A percentile compares a stretch with the other conserved stretches of the same genome.
Evolutionary conservation across 331 rosid species (phyloP).

Genomic region (Spiraea crenata): DNA sequence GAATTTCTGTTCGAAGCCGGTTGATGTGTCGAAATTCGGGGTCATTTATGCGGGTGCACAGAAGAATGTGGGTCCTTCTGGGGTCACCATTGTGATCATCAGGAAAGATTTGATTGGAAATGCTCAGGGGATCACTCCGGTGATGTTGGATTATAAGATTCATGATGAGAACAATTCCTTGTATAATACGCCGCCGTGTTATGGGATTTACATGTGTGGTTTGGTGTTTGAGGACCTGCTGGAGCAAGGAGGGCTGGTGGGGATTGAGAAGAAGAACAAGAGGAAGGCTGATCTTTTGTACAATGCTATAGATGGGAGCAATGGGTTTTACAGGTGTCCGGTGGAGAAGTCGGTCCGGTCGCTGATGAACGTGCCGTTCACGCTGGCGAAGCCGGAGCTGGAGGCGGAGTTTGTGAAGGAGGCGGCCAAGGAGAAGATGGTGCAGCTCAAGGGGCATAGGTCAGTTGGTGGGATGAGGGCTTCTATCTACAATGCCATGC

Average conservation of each 20-base stretch:
- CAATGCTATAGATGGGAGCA: constrained; percentile 65
- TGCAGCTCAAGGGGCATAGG: constrained; percentile 94
- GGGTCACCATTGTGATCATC: constrained; percentile 80
- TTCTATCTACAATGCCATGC: constrained; percentile 95
- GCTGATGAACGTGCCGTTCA: constrained; percentile 92
- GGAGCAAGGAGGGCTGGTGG: constrained; percentile 83
- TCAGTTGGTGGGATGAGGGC: constrained; percentile 98
- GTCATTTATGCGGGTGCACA: constrained; percentile 91
- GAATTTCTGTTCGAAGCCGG: constrained; percentile 91
- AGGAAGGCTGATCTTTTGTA: constrained; percentile 72
- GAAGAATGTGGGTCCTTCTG: constrained; percentile 96
- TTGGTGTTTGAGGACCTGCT: constrained; percentile 86
- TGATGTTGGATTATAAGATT: constrained; percentile 90
- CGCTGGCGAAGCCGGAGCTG: constrained; percentile 80
- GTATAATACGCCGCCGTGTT: constrained; percentile 94
- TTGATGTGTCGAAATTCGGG: constrained; percentile 80
- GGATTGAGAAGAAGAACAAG: constrained; percentile 88
- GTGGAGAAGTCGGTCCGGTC: constrained; percentile 89
- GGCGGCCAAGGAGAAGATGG: constrained; percentile 85
- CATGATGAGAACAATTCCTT: constrained; percentile 84
- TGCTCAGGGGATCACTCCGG: constrained; percentile 68
- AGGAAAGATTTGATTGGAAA: constrained; percentile 83
- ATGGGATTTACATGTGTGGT: constrained; percentile 87
- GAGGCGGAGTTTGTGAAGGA: constrained; percentile 90
- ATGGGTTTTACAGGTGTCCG: constrained; percentile 81